Evolutionary conservation across 176 grass and related monocot species (phyloP).

Genomic region (Leersia perrieri): DNA sequence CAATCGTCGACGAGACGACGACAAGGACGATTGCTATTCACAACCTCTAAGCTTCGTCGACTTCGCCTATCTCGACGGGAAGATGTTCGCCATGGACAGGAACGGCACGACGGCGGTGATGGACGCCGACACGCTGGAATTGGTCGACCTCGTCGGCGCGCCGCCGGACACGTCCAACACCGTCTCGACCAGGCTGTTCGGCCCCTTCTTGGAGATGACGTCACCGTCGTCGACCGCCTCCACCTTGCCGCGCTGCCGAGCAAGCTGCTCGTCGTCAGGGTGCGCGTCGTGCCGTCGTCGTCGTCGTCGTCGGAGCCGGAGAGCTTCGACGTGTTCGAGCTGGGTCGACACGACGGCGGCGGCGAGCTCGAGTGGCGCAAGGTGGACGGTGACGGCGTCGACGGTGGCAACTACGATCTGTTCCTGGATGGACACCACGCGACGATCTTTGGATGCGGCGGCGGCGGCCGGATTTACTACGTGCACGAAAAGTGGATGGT

Average conservation of each 20-base stretch:
- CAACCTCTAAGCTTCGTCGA: background rate
- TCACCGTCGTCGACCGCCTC: background rate
- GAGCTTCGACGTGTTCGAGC: slow-evolving; percentile 17
- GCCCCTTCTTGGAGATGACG: accelerated
- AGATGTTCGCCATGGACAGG: background rate
- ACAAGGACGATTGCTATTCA: no score
- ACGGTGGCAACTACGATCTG: slow-evolving; percentile 10
- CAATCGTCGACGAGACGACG: no score
- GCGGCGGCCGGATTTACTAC: background rate
- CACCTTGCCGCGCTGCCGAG: slow-evolving; percentile 11
- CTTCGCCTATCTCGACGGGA: background rate
- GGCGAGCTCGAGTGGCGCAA: background rate
- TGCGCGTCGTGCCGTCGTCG: no score
- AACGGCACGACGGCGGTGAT: background rate
- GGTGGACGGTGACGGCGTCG: background rate
- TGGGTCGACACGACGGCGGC: background rate
- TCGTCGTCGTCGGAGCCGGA: background rate
- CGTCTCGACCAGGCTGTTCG: background rate
- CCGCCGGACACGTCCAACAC: background rate
- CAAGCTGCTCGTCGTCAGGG: slow-evolving; percentile 15
- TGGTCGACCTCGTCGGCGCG: background rate
- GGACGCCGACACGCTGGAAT: background rate
- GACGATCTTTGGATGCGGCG: background rate
- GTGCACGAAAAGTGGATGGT: background rate
- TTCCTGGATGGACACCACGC: slow-evolving; percentile 20